Base-by-base conservation (phyloP, 2,329 filamentous ascomycete genomes). In the Dactylellina sp. region DNA sequence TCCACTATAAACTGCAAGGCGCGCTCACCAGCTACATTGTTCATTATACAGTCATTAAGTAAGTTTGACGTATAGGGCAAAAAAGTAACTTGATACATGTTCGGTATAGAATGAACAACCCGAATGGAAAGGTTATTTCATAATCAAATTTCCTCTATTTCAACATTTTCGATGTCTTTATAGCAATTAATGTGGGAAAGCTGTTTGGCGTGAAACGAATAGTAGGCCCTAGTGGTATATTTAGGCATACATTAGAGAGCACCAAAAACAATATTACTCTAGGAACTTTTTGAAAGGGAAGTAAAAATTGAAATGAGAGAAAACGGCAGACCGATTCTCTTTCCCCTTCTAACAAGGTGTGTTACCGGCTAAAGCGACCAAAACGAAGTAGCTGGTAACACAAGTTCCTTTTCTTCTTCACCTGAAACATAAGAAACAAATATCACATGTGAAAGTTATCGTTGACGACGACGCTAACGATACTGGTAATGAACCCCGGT, bases 181-280 rank as follows among this genome's bases (percentile, higher is more conserved):
- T 16, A 40, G 4, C 14, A 14, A 16, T 12, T 40, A 16, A n/a
- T 4, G n/a, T 4, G 37, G 37, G 14, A 14, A 5, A 40, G 12
- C 5, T 74, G 70, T 74, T 57, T 66, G 70, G 55, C 70, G 70
- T 61, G 70, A 74, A 74, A 74, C 70, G 70, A 74, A 74, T 66
- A 44, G 70, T 74, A 74, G 39, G 37, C 44, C 61, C 52, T 25
- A 22, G 47, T 12, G 25, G 25, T 12, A 24, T 39, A 2, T 39
- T 6, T 7, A 37, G 35, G 22, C 53, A 66, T 74, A 74, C 70
- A 74, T 74, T 55, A 66, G 61, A 74, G 60, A 74, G 70, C 70
- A 61, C 61, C 70, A 74, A 66, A 40, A 6, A 61, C 11, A 61
- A 16, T 64, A 64, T 64, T 60, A 37, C 6, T 74, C 47, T 74